These are phyloP conservation scores for Tritrichomonas musculus DNA, from an alignment of 208 protist genomes.

Conservation along the genomic window DNA sequence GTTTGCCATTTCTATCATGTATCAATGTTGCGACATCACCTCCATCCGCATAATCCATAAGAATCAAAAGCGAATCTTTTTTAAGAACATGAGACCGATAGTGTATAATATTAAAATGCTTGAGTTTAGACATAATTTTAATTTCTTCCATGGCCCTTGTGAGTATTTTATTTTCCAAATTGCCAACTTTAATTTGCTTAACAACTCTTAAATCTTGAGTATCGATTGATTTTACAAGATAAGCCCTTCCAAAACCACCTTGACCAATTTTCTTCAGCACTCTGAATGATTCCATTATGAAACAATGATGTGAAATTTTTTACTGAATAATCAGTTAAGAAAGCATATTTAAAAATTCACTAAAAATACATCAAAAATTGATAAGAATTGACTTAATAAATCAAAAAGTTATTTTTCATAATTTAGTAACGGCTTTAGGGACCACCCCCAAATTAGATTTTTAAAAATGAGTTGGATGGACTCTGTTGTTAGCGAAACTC, in stretches of 20 bases:
- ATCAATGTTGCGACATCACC: neutral
- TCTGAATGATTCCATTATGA: neutral
- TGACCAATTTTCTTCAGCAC: neutral
- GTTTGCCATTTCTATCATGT: neutral
- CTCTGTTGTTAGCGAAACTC: neutral
- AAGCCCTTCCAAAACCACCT: neutral
- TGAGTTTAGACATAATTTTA: neutral
- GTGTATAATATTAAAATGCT: conserved; percentile 32
- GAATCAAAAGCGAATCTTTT: neutral
- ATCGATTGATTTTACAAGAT: neutral
- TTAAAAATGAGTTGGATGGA: conserved; percentile 26
- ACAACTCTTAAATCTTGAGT: neutral
- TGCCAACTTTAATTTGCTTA: neutral
- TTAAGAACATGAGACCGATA: neutral
- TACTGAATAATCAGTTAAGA: too few species aligned
- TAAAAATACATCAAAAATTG: too few species aligned
- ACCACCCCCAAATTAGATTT: too few species aligned
- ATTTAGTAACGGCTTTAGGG: too few species aligned
- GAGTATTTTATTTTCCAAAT: neutral
- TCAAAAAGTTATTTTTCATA: too few species aligned
- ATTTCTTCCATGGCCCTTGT: neutral
- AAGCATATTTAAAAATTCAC: too few species aligned
- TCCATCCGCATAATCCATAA: neutral
- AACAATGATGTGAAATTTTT: too few species aligned
- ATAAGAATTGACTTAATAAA: too few species aligned